A percentile compares a stretch with the other conserved stretches of the same genome.
phyloP scores from a whole-genome alignment of 805 yeast species.

The Zygotorulaspora chibaensis region DNA sequence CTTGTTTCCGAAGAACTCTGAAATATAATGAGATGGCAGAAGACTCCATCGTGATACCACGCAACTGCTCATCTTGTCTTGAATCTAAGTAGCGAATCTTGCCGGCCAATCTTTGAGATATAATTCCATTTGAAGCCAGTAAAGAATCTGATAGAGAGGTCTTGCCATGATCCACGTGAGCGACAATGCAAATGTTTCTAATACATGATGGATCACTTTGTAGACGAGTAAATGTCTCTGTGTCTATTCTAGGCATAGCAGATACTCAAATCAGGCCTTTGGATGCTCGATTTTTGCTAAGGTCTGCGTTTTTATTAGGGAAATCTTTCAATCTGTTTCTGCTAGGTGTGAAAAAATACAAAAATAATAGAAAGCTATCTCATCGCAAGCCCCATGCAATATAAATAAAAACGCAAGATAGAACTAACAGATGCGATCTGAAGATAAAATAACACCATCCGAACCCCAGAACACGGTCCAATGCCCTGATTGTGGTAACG shows the following conservation, averaged over 20 bases:
- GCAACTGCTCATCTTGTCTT: slow-evolving; percentile 87
- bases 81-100: slow-evolving; percentile 90
- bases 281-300: background rate
- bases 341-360: background rate
- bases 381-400: background rate
- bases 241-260: slow-evolving; percentile 49
- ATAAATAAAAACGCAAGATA: too few species aligned
- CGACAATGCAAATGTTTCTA: slow-evolving; percentile 89
- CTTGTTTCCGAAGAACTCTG: slow-evolving; percentile 51
- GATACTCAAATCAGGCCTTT: background rate
- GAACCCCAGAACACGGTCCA: background rate
- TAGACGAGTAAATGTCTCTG: slow-evolving; percentile 57
- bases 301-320: background rate
- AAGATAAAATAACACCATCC: background rate
- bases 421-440: too few species aligned
- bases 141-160: slow-evolving; percentile 91
- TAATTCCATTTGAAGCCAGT: slow-evolving; percentile 92
- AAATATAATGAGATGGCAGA: slow-evolving; percentile 93
- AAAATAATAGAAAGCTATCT: background rate
- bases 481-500: slow-evolving; percentile 29
- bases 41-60: slow-evolving; percentile 98
- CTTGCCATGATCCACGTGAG: slow-evolving; percentile 98
- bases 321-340: background rate
- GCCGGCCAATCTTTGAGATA: slow-evolving; percentile 92
- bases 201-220: slow-evolving; percentile 68